phyloP scores from a whole-genome alignment of 202 grass and related monocot species.

The Musa balbisiana region DNA sequence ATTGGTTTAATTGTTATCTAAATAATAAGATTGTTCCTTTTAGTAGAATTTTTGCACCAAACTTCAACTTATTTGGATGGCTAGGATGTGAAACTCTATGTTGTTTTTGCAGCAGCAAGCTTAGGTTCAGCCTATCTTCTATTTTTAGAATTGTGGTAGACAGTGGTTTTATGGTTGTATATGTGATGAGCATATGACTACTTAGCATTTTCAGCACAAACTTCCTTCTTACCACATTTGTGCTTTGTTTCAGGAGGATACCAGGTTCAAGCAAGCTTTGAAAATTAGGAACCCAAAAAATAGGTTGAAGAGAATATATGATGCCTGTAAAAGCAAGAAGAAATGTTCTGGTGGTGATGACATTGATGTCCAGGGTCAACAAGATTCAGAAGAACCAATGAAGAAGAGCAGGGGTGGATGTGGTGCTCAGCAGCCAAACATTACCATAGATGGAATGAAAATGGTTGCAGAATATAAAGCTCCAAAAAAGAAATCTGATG shows the following conservation, averaged over 20 bases:
- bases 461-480: slow-evolving; percentile 97
- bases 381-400: slow-evolving; percentile 61
- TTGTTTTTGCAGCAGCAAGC: too few species aligned
- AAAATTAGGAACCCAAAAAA: slow-evolving; percentile 91
- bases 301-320: slow-evolving; percentile 91
- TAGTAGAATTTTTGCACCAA: too few species aligned
- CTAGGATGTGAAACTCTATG: too few species aligned
- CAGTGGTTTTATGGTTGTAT: too few species aligned
- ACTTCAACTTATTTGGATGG: too few species aligned
- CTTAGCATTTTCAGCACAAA: not conserved
- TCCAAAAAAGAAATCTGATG: slow-evolving; percentile 82
- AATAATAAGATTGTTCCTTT: too few species aligned
- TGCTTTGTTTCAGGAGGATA: slow-evolving; percentile 54
- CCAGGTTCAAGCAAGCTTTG: slow-evolving; percentile 88
- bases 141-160: too few species aligned
- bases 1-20: too few species aligned
- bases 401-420: slow-evolving; percentile 82
- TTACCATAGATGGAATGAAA: slow-evolving; percentile 97
- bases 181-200: too few species aligned
- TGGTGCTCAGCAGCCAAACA: slow-evolving; percentile 95
- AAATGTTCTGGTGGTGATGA: slow-evolving; percentile 77
- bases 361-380: slow-evolving; percentile 67
- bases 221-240: not conserved
- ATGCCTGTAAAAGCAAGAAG: slow-evolving; percentile 98
- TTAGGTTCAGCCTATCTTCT: too few species aligned